Conservation (phyloP, 1,139 yeast species). For the Diutina rugosa region DNA sequence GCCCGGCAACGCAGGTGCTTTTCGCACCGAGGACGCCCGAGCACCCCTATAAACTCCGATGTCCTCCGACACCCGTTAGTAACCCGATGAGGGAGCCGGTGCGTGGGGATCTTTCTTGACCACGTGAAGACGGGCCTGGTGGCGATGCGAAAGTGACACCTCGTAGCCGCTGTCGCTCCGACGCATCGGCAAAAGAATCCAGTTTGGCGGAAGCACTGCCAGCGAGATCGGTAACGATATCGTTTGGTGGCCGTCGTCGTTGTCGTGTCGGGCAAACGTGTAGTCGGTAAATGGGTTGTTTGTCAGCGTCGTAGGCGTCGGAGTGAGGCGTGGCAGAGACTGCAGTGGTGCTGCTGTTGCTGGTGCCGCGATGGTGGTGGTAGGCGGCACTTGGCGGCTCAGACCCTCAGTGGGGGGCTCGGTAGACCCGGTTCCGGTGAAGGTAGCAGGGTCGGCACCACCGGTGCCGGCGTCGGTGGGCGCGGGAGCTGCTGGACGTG, state of each 20-base stretch:
- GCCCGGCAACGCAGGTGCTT: no score
- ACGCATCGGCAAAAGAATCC: constrained; percentile 18
- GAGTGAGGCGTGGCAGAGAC: neutral
- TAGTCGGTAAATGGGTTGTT: neutral
- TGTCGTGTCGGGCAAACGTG: no score
- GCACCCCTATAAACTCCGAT: neutral
- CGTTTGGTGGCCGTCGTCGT: constrained; percentile 8
- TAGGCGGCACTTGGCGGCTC: neutral
- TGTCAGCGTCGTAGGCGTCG: neutral
- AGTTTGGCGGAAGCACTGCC: constrained; percentile 22
- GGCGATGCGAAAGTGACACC: constrained; percentile 10
- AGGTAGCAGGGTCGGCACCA: neutral
- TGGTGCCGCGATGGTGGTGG: neutral
- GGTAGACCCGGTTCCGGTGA: neutral
- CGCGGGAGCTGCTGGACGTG: constrained; percentile 1
- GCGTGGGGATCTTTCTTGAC: neutral
- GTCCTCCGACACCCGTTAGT: neutral
- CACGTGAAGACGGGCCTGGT: neutral
- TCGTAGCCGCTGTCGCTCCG: constrained; percentile 7
- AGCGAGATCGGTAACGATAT: constrained; percentile 11
- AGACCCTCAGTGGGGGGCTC: neutral
- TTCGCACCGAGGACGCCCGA: no score
- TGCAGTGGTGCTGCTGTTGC: neutral
- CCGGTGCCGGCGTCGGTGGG: neutral
- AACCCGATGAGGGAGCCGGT: neutral